phyloP scores from a whole-genome alignment of 2,329 filamentous ascomycete species.

The Aspergillus proliferans region DNA sequence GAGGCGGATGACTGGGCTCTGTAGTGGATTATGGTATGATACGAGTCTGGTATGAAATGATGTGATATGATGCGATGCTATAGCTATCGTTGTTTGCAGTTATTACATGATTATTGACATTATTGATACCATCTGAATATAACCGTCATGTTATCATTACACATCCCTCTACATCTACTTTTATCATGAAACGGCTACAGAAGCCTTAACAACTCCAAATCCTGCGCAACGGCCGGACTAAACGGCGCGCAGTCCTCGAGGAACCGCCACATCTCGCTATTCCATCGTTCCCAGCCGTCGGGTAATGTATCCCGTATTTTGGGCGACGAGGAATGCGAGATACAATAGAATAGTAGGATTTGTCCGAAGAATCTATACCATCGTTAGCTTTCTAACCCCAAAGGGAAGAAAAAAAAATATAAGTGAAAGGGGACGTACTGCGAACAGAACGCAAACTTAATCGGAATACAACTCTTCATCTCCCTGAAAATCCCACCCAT shows the following conservation, averaged over 20 bases:
- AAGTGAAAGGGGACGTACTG: conserved; percentile 20
- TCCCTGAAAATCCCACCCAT: conserved; percentile 32
- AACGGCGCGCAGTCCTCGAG: conserved; percentile 32
- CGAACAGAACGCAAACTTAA: conserved; percentile 38
- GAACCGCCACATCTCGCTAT: conserved; percentile 35
- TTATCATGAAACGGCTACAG: conserved; percentile 14
- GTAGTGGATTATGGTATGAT: conserved; percentile 29
- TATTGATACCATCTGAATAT: too few species aligned
- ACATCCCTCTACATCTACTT: neutral
- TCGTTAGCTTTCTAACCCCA: neutral
- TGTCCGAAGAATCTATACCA: conserved; percentile 36
- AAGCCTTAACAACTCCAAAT: conserved; percentile 31
- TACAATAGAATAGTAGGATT: conserved; percentile 37
- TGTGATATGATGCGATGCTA: too few species aligned
- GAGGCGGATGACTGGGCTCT: conserved; percentile 74
- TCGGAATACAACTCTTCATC: conserved; percentile 39
- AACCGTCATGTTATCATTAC: neutral
- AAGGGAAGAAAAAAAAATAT: too few species aligned
- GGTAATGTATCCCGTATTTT: conserved; percentile 32
- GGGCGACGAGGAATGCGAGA: conserved; percentile 31
- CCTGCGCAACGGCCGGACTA: conserved; percentile 35
- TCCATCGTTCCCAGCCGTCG: conserved; percentile 37
- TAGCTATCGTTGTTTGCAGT: too few species aligned
- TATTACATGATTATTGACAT: too few species aligned
- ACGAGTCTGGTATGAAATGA: too few species aligned